These are phyloP conservation scores for Neopestalotiopsis sp. DNA, from an alignment of 2,329 filamentous ascomycete genomes.

Conservation along the genomic window DNA sequence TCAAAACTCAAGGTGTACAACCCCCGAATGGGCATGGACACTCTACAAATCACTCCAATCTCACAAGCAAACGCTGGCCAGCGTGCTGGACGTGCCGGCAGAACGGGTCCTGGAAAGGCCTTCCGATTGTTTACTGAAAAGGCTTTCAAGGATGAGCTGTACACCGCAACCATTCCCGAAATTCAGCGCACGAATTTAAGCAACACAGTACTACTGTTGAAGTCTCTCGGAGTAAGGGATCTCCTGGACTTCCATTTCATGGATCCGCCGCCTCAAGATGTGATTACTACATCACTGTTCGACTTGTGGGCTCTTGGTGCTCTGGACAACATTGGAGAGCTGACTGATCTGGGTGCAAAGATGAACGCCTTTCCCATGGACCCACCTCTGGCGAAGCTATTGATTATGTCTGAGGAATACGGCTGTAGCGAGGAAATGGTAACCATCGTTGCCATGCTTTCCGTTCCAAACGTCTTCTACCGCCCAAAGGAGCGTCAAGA, in stretches of 20 bases:
- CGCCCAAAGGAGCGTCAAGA: constrained; percentile 95
- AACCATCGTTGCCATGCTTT: constrained; percentile 97
- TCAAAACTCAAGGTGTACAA: constrained; percentile 99
- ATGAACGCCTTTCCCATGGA: constrained; percentile 99
- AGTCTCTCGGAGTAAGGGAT: constrained; percentile 92
- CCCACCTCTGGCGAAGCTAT: constrained; percentile 88
- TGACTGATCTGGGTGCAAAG: constrained; percentile 83
- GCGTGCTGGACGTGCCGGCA: constrained; percentile 88
- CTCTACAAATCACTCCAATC: constrained; percentile 94
- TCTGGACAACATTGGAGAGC: constrained; percentile 89
- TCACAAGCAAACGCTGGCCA: constrained; percentile 96
- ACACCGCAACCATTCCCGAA: constrained; percentile 95
- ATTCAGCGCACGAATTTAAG: constrained; percentile 96
- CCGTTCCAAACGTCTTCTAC: constrained; percentile 95
- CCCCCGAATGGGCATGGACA: constrained; percentile 99
- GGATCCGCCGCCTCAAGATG: constrained; percentile 97
- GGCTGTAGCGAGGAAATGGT: constrained; percentile 97
- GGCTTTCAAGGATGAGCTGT: constrained; percentile 94
- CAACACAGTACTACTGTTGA: constrained; percentile 92
- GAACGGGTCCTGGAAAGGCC: constrained; percentile 93
- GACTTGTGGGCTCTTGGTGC: constrained; percentile 96
- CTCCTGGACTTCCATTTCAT: constrained; percentile 98
- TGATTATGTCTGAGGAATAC: constrained; percentile 90
- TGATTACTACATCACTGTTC: constrained; percentile 95
- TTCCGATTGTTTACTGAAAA: constrained; percentile 94